A percentile compares a stretch with the other conserved stretches of the same genome.
These are phyloP conservation scores for Nemania diffusa DNA, from an alignment of 2,329 filamentous ascomycete genomes.

Conservation along the genomic window DNA sequence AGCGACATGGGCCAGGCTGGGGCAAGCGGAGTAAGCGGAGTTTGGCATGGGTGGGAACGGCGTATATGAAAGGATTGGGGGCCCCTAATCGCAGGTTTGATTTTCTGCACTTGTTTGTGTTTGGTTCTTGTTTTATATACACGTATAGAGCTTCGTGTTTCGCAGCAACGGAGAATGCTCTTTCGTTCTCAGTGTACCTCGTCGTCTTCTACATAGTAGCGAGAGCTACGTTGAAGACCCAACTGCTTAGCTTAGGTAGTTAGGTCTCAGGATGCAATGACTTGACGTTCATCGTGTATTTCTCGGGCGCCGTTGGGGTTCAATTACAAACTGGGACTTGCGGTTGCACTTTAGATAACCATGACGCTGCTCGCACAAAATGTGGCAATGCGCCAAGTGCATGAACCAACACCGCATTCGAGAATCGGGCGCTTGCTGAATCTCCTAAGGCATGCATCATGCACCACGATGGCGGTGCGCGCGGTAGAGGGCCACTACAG, in stretches of 20 bases:
- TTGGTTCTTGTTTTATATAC: constrained; percentile 35
- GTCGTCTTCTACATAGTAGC: not conserved
- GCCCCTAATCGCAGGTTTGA: not conserved
- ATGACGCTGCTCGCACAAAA: not conserved
- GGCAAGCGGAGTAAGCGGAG: constrained; percentile 9
- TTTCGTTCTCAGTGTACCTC: not conserved
- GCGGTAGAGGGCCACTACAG: not conserved
- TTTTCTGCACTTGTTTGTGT: constrained; percentile 25
- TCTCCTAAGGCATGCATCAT: constrained; percentile 15
- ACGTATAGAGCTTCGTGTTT: constrained; percentile 21
- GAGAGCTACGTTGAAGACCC: not conserved
- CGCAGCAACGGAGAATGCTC: constrained; percentile 27
- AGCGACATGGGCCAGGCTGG: constrained; percentile 7
- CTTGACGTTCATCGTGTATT: not conserved
- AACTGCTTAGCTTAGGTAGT: not conserved
- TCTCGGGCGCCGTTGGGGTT: not conserved
- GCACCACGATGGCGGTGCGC: not conserved
- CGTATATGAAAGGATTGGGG: not conserved
- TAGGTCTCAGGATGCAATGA: not conserved
- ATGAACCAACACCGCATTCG: not conserved
- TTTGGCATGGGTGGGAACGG: constrained; percentile 2
- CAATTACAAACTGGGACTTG: not conserved
- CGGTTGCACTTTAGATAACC: not conserved
- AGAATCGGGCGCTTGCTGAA: constrained; percentile 27
- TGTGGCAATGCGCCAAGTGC: constrained; percentile 7